phyloP scores from a whole-genome alignment of 352 stramenopile species.

The Saprolegnia parasitica region DNA sequence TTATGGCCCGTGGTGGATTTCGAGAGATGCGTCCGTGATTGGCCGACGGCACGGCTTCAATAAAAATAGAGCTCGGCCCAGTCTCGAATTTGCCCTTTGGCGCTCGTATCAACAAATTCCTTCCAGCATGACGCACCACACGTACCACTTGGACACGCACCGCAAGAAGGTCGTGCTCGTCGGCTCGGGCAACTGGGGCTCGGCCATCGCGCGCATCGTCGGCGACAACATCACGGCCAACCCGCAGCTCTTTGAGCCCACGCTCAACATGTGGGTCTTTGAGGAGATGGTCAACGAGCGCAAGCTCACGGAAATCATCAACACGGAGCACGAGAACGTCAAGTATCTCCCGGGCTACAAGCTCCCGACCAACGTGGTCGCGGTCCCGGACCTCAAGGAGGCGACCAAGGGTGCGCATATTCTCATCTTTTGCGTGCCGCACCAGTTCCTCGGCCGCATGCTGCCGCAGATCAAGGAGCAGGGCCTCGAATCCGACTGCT shows the following conservation, averaged over 20 bases:
- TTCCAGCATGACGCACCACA: not conserved
- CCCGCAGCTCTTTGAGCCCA: conserved; percentile 66
- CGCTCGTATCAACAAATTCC: not conserved
- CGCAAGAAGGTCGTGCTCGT: conserved; percentile 71
- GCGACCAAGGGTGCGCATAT: conserved; percentile 87
- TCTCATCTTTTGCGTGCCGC: conserved; percentile 95
- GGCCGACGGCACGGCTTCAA: not conserved
- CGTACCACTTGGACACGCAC: conserved; percentile 32
- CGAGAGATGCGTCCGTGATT: not conserved
- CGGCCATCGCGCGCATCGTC: conserved; percentile 77
- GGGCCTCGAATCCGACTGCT: conserved; percentile 53
- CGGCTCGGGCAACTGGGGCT: conserved; percentile 78
- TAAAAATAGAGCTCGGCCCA: not conserved
- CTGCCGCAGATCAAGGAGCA: conserved; percentile 85
- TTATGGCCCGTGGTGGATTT: not conserved
- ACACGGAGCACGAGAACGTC: conserved; percentile 95
- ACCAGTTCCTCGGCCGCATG: conserved; percentile 93
- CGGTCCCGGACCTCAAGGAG: conserved; percentile 87
- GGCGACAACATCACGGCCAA: conserved; percentile 62
- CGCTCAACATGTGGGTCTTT: conserved; percentile 97
- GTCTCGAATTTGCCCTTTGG: not conserved
- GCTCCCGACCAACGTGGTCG: conserved; percentile 91
- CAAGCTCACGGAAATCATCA: conserved; percentile 96
- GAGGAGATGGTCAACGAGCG: conserved; percentile 84
- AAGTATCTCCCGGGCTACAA: conserved; percentile 90